Evolutionary conservation across 2,329 filamentous ascomycete genomes (phyloP).

Genomic region (Hypomyces perniciosus): DNA sequence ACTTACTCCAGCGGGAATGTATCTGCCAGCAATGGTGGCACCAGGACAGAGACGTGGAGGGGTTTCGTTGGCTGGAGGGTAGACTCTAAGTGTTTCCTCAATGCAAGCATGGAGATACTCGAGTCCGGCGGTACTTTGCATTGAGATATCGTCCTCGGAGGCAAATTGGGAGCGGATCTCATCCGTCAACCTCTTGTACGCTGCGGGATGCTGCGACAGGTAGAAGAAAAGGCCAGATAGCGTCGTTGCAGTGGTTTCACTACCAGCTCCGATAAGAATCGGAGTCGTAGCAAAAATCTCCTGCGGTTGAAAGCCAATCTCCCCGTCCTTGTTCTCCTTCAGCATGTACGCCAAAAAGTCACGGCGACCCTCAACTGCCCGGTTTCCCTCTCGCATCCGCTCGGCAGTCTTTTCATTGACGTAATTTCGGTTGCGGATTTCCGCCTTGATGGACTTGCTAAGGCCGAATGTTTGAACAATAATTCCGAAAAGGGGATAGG

Average conservation of each 20-base stretch:
- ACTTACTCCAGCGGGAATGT: conserved; percentile 31
- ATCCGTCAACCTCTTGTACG: conserved; percentile 24
- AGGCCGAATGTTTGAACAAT: not conserved
- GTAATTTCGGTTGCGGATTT: conserved; percentile 11
- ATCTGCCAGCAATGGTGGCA: conserved; percentile 26
- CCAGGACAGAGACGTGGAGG: conserved; percentile 26
- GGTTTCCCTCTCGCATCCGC: conserved; percentile 16
- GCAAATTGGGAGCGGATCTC: conserved; percentile 32
- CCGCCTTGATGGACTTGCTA: not conserved
- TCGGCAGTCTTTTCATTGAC: conserved; percentile 19
- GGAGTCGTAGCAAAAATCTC: conserved; percentile 29
- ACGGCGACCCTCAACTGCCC: conserved; percentile 15
- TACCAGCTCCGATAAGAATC: conserved; percentile 25
- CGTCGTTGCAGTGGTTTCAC: conserved; percentile 29
- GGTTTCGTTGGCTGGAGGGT: conserved; percentile 27
- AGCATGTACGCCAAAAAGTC: conserved; percentile 26
- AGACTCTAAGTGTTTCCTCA: conserved; percentile 38
- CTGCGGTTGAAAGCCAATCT: conserved; percentile 23
- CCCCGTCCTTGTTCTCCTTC: conserved; percentile 23
- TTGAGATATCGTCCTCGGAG: conserved; percentile 31
- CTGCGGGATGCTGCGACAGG: conserved; percentile 24
- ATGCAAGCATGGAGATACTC: conserved; percentile 36
- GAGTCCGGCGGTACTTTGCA: conserved; percentile 23
- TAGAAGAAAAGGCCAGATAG: conserved; percentile 26
- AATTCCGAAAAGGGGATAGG: conserved; percentile 8